These are phyloP conservation scores for Sordariomycetes sp. DNA, from an alignment of 2,329 filamentous ascomycete species.

Conservation along the genomic window DNA sequence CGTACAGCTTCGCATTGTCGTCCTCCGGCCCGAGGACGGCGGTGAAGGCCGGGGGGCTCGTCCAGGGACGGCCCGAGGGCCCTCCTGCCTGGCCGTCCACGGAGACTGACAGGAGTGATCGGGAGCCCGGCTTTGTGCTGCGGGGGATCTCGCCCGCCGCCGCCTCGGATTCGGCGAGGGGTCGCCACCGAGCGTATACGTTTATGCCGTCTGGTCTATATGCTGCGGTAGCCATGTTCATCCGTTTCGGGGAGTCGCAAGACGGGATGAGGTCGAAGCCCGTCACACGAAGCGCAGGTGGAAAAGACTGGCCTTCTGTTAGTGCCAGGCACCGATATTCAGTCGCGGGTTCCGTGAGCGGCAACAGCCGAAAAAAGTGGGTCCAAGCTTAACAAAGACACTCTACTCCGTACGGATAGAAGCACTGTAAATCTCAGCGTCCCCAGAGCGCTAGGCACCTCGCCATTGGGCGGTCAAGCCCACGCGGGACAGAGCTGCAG, in stretches of 20 bases:
- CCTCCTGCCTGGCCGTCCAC: neutral
- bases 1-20: conserved; percentile 12
- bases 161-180: neutral
- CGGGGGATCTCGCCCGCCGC: neutral
- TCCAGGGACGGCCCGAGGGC: conserved; percentile 9
- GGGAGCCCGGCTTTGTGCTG: neutral
- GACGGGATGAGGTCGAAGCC: too few relatives aligned
- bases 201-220: neutral
- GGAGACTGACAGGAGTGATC: neutral
- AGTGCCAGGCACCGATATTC: too few relatives aligned
- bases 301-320: too few relatives aligned
- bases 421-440: too few relatives aligned
- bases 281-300: too few relatives aligned
- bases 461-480: neutral
- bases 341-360: too few relatives aligned
- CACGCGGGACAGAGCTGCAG: neutral
- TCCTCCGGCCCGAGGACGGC: conserved; percentile 13
- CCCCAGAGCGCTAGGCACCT: neutral
- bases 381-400: too few relatives aligned
- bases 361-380: too few relatives aligned
- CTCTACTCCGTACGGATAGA: too few relatives aligned
- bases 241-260: too few relatives aligned
- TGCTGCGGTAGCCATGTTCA: neutral
- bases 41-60: conserved; percentile 10
- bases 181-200: neutral